Evolutionary conservation across 352 stramenopile species (phyloP), one percentile per base, ranked within the genome.

Genomic region (Phytopythium vexans): DNA sequence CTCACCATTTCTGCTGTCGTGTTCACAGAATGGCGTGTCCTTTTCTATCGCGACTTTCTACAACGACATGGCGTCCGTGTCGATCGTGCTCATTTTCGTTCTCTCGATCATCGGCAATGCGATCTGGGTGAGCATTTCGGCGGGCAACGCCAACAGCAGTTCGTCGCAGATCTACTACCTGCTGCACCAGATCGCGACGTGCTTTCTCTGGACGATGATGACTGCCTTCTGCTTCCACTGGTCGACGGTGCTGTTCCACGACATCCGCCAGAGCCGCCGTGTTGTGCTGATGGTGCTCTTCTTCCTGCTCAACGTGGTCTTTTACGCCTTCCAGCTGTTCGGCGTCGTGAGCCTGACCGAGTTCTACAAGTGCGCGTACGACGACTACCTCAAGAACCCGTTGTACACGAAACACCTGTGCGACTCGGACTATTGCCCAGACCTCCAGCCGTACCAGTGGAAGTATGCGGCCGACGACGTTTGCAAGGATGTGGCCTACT

Each of bases 301-400:
- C 49, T 58, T 87, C 42, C 47, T 84, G 7, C 61, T 86, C 36
- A 92, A 92, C 42, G 68, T 58, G 27, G 61, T 56, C 12, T 93
- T 89, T 49, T 92, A 90, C 62, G 64, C 62, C 2, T 70, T 82
- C 38, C 64, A 74, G n/a, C 60, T 94, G 12, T 88, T 89, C 36
- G 69, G 69, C 8, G 67, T 93, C 34, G 72, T 94, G 43, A 85
- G 70, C 11, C 70, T 93, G 54, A 87, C 72, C 0, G 71, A 84
- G 49, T 82, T 94, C 43, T 86, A 87, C 74, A 92, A 92, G 59
- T 94, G 85, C 62, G 70, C 85, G 21, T 94, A 94, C 63, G 74
- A 91, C 48, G 85, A 94, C 54, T 94, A 94, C 66, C 64, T 94
- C 15, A 89, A 87, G 68, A 94, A 94, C 57, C 81, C 79, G 6